A percentile compares a stretch with the other conserved stretches of the same genome.
Conservation (phyloP, 2,329 filamentous ascomycete species). For the Aaosphaeria pasadenensis region DNA sequence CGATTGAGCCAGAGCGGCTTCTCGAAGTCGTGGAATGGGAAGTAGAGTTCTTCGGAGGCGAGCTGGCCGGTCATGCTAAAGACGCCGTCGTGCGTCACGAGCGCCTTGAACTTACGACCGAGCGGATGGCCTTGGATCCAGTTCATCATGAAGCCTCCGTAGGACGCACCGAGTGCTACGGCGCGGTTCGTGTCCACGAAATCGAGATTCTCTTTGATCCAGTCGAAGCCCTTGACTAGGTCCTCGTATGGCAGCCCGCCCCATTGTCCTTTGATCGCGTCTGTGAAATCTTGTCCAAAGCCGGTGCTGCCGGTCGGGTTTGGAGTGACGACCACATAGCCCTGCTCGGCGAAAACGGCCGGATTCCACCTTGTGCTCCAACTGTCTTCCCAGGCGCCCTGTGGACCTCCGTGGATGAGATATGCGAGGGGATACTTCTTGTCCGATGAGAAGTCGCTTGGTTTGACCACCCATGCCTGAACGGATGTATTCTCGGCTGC, state of each 20-base stretch:
- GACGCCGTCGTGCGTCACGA: slow-evolving; percentile 86
- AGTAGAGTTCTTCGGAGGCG: slow-evolving; percentile 51
- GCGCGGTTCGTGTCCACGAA: slow-evolving; percentile 68
- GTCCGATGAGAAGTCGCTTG: slow-evolving; percentile 59
- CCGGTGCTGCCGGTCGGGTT: slow-evolving; percentile 83
- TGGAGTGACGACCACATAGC: slow-evolving; percentile 76
- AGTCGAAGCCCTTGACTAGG: slow-evolving; percentile 73
- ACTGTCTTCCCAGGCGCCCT: slow-evolving; percentile 69
- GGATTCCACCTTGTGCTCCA: slow-evolving; percentile 88
- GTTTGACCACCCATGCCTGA: slow-evolving; percentile 69
- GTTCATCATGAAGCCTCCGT: slow-evolving; percentile 53
- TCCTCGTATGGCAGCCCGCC: slow-evolving; percentile 82
- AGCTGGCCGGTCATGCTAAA: slow-evolving; percentile 60
- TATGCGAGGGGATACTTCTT: slow-evolving; percentile 79
- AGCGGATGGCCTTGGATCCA: slow-evolving; percentile 89
- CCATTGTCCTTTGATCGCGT: slow-evolving; percentile 79
- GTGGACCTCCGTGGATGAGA: slow-evolving; percentile 80
- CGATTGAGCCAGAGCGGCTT: slow-evolving; percentile 35
- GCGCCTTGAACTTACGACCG: slow-evolving; percentile 79
- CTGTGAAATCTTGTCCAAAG: slow-evolving; percentile 73
- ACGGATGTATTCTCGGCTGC: slow-evolving; percentile 58
- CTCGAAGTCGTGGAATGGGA: slow-evolving; percentile 46
- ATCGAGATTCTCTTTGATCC: slow-evolving; percentile 62
- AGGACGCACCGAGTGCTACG: slow-evolving; percentile 67
- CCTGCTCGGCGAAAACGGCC: slow-evolving; percentile 81